A percentile compares a stretch with the other conserved stretches of the same genome.
Evolutionary conservation across 768 basidiomycete species (phyloP).

Genomic region (Pholiota microspora): DNA sequence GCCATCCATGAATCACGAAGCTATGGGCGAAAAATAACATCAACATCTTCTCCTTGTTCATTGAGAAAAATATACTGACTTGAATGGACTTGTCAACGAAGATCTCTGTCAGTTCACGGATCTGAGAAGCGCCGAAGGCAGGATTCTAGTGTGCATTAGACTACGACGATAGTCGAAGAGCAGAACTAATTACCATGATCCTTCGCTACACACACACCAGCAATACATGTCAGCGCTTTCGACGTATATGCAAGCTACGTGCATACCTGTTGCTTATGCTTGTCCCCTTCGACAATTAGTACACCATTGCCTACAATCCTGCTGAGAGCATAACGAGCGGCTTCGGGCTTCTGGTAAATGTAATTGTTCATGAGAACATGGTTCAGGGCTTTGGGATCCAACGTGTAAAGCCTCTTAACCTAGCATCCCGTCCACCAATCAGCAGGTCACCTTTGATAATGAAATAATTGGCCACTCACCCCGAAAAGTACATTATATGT

Average conservation of each 20-base stretch:
- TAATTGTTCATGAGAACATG: conserved; percentile 60
- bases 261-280: conserved; percentile 44
- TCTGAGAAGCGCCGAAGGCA: conserved; percentile 60
- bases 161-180: not conserved
- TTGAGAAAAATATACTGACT: conserved; percentile 26
- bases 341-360: conserved; percentile 55
- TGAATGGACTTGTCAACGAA: conserved; percentile 55
- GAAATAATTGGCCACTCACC: conserved; percentile 27
- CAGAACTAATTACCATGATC: conserved; percentile 34
- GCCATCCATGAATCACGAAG: conserved; percentile 46
- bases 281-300: conserved; percentile 46
- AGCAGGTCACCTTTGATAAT: not conserved
- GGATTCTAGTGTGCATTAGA: conserved; percentile 44
- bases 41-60: not conserved
- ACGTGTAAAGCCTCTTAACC: conserved; percentile 47
- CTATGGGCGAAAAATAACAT: conserved; percentile 20
- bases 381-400: conserved; percentile 60
- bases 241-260: not conserved
- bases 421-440: conserved; percentile 8
- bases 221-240: not conserved
- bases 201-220: conserved; percentile 28
- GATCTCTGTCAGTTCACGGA: conserved; percentile 54
- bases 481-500: conserved; percentile 42
- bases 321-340: conserved; percentile 32
- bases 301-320: conserved; percentile 47